Evolutionary conservation across 805 yeast species (phyloP), one percentile per base, ranked within the genome.

Genomic region (Wickerhamiella occidentalis): DNA sequence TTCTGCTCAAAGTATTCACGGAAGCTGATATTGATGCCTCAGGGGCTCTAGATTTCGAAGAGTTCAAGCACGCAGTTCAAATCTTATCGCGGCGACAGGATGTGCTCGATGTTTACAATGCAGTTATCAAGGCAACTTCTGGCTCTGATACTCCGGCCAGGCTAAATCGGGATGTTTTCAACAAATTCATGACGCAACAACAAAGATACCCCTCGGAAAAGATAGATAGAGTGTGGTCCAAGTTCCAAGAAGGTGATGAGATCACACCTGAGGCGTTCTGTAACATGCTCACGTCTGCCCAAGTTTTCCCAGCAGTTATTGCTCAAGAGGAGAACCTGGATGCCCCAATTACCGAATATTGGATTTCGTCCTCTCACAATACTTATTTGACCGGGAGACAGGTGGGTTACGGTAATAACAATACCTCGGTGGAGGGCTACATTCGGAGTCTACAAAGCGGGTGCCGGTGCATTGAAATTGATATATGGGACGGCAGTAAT

Each of bases 391-490:
- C 79, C 23, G 98, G 98, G 0, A 72, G 92, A 35, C 98, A 92
- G 60, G 74, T 85, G 15, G 95, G 80, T 1, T 95, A 92, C 18
- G 79, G 76, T 2, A 82, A 96, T 0, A 37, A 28, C 43, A 17
- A 40, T n/a, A 33, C 30, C 26, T 85, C 96, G 0, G 78, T 86
- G 1, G 96, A 90, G 60, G 94, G 94, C 0, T 92, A 92, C 57
- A 79, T 86, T 15, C 76, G 82, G 46, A 92, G 85, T 0, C 67
- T 92, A 45, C 96, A 87, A 61, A 75, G 87, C 49, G 97, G 98
- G 1, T 92, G 97, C 58, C 71, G 96, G 41, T 88, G 96, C 54
- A 72, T 92, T n/a, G 99, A 92, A 60, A 78, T 92, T 37, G 99
- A 92, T 64, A 72, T 92, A 18, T 92, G 98, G 98, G 95, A 90